Percentiles rank a stretch among this genome's conserved stretches.
These are phyloP conservation scores for Trichoderma koningiopsis DNA, from an alignment of 2,329 filamentous ascomycete species.

Conservation along the genomic window DNA sequence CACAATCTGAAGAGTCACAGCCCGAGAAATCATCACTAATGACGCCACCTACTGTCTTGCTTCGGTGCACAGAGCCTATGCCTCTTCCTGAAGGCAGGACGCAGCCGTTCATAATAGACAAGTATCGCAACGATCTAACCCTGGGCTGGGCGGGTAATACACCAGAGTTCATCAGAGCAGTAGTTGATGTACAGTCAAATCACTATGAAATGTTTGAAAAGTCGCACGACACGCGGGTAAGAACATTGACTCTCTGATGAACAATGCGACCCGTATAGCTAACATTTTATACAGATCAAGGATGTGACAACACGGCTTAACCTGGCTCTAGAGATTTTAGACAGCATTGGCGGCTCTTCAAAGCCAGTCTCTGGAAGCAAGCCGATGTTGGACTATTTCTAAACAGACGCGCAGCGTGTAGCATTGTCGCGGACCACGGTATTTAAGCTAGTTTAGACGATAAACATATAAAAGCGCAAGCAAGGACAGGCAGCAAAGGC, in stretches of 20 bases:
- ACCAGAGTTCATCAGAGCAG: slow-evolving; percentile 36
- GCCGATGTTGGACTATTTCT: slow-evolving; percentile 22
- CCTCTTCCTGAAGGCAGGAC: slow-evolving; percentile 18
- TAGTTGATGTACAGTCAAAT: slow-evolving; percentile 34
- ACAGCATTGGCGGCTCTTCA: slow-evolving; percentile 31
- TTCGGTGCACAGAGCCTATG: slow-evolving; percentile 29
- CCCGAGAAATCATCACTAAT: slow-evolving; percentile 10
- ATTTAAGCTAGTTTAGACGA: background rate
- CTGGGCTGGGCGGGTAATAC: slow-evolving; percentile 36
- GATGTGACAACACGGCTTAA: slow-evolving; percentile 26
- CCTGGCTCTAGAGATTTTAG: slow-evolving; percentile 56
- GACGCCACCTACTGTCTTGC: slow-evolving; percentile 34
- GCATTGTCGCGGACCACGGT: background rate
- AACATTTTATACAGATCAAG: slow-evolving; percentile 19
- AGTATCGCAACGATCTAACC: slow-evolving; percentile 32
- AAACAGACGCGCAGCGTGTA: background rate
- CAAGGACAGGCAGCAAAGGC: background rate
- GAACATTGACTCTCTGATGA: background rate
- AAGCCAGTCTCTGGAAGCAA: background rate
- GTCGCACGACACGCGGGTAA: slow-evolving; percentile 19
- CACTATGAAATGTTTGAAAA: slow-evolving; percentile 37
- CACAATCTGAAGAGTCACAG: background rate
- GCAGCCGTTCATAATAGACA: slow-evolving; percentile 32
- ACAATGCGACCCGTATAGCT: background rate
- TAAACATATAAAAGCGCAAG: background rate